A percentile compares a stretch with the other conserved stretches of the same genome.
These are phyloP conservation scores for Candida incommunis DNA, from an alignment of 805 yeast genomes.

Conservation along the genomic window DNA sequence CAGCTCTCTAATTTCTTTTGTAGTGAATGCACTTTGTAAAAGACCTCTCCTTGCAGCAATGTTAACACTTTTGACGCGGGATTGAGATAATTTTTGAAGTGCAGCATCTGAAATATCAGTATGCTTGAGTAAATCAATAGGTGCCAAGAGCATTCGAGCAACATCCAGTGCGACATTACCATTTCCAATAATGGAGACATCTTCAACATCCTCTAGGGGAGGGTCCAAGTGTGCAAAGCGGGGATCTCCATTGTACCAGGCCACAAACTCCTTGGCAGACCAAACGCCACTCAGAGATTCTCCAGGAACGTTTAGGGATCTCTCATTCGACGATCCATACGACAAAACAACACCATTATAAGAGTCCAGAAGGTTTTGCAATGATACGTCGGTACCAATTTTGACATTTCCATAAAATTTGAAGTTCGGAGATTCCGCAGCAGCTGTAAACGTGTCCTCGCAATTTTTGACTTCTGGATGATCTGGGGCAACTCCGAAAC, in stretches of 20 bases:
- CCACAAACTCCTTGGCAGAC: constrained; percentile 76
- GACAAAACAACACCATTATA: constrained; percentile 70
- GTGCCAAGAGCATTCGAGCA: constrained; percentile 61
- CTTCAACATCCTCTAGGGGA: constrained; percentile 43
- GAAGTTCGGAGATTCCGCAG: constrained; percentile 25
- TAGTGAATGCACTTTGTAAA: constrained; percentile 76
- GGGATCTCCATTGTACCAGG: constrained; percentile 94
- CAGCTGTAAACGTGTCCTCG: constrained; percentile 48
- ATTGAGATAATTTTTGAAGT: constrained; percentile 32
- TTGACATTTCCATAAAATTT: constrained; percentile 57
- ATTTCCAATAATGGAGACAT: constrained; percentile 80
- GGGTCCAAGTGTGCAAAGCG: constrained; percentile 35
- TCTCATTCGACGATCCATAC: constrained; percentile 61
- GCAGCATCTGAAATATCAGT: constrained; percentile 70
- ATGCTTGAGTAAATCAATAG: constrained; percentile 37
- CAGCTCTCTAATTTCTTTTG: constrained; percentile 80
- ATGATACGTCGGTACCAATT: constrained; percentile 47
- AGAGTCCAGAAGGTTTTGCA: constrained; percentile 33
- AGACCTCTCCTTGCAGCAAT: constrained; percentile 82
- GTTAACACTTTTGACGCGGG: constrained; percentile 47
- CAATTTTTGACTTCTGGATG: constrained; percentile 83
- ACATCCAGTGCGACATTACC: constrained; percentile 95
- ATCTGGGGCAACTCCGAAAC: constrained; percentile 99
- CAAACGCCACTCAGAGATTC: constrained; percentile 47
- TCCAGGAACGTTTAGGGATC: constrained; percentile 42